Base-by-base conservation (phyloP, 805 yeast species). In the Saccharomyces mikatae region DNA sequence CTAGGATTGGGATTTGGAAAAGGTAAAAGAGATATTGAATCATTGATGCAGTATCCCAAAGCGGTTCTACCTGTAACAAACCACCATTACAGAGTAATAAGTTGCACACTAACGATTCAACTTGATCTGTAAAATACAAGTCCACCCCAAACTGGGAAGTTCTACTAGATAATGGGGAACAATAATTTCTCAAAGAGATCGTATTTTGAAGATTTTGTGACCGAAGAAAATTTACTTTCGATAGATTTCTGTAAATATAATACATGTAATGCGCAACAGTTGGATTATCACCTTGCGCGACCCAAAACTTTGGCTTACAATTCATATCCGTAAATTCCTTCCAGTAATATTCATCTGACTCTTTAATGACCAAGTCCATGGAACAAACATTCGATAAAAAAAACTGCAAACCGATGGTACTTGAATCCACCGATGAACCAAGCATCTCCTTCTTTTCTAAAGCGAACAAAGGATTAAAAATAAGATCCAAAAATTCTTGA, bases 231-330 rank as follows among this genome's bases (percentile, higher is more conserved):
- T 65, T 68, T 17, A 62, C 52, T 47, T 48, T 55, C n/a, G 64
- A 48, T 47, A 62, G 41, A 46, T 65, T 60, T 14, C 62, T 48
- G 49, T 62, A 71, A 10, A 72, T 58, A 53, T 73, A 72, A 53
- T 70, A 74, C 61, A 71, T 60, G 58, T 73, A 73, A 48, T 73
- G 72, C 14, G 74, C 64, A 31, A 72, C 65, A 1, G 76, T 74
- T 8, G 78, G 77, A 54, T 74, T 74, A 17, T 67, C 70, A 4
- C 66, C 64, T 27, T 58, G 51, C 0, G 66, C 63, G 4, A 52
- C 53, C 76, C 77, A 74, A 5, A 62, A 51, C 1, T 41, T 41
- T 10, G 71, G 70, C 8, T 31, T 21, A 2, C 61, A 55, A 11
- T 55, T 28, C 6, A 57, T 52, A 47, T 58, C 56, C 4, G 62